phyloP scores from a whole-genome alignment of 2,329 filamentous ascomycete genomes.

The Blastomyces silverae region DNA sequence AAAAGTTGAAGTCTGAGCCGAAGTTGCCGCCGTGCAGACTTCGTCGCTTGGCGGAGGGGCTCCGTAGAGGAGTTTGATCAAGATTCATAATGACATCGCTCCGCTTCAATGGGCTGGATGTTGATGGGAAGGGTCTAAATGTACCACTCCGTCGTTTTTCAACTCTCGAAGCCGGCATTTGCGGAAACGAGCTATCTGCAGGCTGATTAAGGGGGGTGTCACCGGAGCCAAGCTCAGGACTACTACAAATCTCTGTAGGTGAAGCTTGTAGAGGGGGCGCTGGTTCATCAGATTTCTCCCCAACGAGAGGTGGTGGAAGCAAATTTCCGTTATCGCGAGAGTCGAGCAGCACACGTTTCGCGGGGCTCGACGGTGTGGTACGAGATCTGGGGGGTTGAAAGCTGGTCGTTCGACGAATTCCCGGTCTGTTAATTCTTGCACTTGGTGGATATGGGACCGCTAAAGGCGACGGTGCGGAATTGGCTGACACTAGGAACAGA shows the following conservation, averaged over 20 bases:
- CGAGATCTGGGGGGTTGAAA: constrained; percentile 48
- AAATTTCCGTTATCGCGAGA: constrained; percentile 66
- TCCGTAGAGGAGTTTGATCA: constrained; percentile 61
- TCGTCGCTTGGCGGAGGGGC: constrained; percentile 78
- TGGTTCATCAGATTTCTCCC: constrained; percentile 21
- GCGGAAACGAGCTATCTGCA: not conserved
- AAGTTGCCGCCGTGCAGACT: constrained; percentile 72
- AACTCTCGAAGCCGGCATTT: constrained; percentile 36
- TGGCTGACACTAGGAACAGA: constrained; percentile 45
- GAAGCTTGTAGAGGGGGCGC: constrained; percentile 9
- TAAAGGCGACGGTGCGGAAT: constrained; percentile 47
- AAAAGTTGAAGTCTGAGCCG: constrained; percentile 63
- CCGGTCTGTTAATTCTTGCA: constrained; percentile 51
- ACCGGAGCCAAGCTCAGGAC: constrained; percentile 2
- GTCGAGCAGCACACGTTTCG: constrained; percentile 67
- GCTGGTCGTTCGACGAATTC: constrained; percentile 36
- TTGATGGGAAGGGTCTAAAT: constrained; percentile 48
- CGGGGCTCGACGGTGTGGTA: constrained; percentile 71
- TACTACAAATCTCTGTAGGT: constrained; percentile 14
- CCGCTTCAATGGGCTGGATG: constrained; percentile 81
- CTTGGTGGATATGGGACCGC: constrained; percentile 61
- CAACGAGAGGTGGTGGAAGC: constrained; percentile 41
- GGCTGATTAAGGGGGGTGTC: constrained; percentile 32
- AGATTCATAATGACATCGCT: constrained; percentile 85
- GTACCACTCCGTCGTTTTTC: constrained; percentile 46